phyloP scores from a whole-genome alignment of 176 grass and related monocot species.

The Leersia perrieri region DNA sequence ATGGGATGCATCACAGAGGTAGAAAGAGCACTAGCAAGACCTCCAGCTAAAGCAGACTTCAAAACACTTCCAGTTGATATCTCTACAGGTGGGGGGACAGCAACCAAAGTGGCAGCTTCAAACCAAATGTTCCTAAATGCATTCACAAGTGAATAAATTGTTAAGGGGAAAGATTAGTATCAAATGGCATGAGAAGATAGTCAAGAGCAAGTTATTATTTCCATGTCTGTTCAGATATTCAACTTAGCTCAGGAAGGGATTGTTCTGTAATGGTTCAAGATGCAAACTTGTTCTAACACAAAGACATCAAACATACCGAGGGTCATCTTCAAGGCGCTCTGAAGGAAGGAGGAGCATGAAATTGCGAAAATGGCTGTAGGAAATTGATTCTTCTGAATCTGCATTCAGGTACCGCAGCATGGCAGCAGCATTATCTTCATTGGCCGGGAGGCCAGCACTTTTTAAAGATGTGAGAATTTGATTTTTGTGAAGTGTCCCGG shows the following conservation, averaged over 20 bases:
- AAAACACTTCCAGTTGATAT: constrained; percentile 82
- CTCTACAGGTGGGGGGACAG: constrained; percentile 82
- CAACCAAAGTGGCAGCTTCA: constrained; percentile 92
- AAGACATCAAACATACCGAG: constrained; percentile 51
- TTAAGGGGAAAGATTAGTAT: constrained; percentile 25
- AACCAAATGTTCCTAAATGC: constrained; percentile 92
- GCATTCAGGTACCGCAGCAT: constrained; percentile 92
- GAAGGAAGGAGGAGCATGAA: constrained; percentile 98
- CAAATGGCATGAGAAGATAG: not conserved
- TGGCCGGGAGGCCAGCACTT: constrained; percentile 79
- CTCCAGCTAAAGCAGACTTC: constrained; percentile 95
- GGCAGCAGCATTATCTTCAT: constrained; percentile 87
- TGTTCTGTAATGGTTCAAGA: constrained; percentile 9
- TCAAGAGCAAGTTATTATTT: not conserved
- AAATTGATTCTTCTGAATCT: constrained; percentile 77
- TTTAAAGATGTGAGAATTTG: constrained; percentile 86
- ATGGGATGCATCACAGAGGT: constrained; percentile 91
- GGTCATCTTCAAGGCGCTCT: constrained; percentile 94
- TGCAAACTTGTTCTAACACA: constrained; percentile 5
- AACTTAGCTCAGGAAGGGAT: not conserved
- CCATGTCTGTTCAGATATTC: not conserved
- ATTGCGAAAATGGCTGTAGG: constrained; percentile 94
- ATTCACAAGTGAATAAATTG: constrained; percentile 32
- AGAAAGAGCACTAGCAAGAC: constrained; percentile 91
- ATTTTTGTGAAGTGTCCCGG: constrained; percentile 92